Evolutionary conservation across 345 rosid species (phyloP).

Genomic region (Physaria fendleri): DNA sequence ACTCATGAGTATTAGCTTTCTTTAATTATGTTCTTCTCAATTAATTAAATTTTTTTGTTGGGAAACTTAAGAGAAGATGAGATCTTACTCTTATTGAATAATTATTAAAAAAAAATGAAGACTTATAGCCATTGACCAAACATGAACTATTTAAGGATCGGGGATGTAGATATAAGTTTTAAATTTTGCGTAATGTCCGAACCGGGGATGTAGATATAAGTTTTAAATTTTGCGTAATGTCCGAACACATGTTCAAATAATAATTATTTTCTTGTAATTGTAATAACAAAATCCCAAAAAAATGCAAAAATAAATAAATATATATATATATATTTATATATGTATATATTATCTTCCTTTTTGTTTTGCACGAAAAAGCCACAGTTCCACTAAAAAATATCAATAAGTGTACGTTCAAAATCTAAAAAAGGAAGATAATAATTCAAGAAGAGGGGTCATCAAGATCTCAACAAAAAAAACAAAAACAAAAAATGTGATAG

Average conservation of each 20-base stretch:
- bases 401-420: constrained; percentile 4
- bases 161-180: neutral
- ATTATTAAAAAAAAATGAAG: neutral
- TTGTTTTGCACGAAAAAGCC: constrained; percentile 3
- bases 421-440: constrained; percentile 1
- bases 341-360: neutral
- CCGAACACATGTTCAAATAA: too few relatives aligned
- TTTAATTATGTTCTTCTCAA: neutral
- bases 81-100: neutral
- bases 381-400: constrained; percentile 21
- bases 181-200: too few relatives aligned
- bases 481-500: neutral
- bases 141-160: neutral
- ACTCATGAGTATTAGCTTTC: neutral
- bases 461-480: neutral
- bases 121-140: neutral
- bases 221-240: neutral
- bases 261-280: too few relatives aligned
- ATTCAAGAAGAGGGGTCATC: constrained; percentile 10
- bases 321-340: neutral
- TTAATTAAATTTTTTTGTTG: too few relatives aligned
- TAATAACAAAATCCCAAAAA: too few relatives aligned
- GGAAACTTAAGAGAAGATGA: neutral
- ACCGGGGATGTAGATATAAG: neutral
- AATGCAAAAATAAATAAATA: neutral